phyloP scores from a whole-genome alignment of 225 moss, liverwort and hornwort genomes.

The Antitrichia curtipendula region DNA sequence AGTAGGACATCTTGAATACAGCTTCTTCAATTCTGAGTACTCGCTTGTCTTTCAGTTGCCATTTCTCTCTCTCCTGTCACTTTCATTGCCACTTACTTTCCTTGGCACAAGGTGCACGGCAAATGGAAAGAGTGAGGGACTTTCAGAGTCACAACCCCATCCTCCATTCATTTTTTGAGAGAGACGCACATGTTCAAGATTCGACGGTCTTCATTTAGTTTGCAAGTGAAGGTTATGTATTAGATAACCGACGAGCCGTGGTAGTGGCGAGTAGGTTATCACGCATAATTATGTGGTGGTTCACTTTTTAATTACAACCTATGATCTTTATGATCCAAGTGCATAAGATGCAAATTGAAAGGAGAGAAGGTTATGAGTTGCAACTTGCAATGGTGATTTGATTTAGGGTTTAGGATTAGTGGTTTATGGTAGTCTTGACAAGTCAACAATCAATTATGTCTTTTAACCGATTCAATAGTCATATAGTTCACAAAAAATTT shows the following conservation, averaged over 20 bases:
- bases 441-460: too few species aligned
- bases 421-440: too few species aligned
- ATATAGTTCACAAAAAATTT: neutral
- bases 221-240: neutral
- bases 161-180: neutral
- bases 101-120: neutral
- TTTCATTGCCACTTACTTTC: neutral
- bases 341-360: too few species aligned
- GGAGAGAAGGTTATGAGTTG: too few species aligned
- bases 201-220: neutral
- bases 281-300: too few species aligned
- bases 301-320: too few species aligned
- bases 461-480: neutral
- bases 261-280: too few species aligned
- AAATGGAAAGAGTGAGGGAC: neutral
- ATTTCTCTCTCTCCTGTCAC: too few species aligned
- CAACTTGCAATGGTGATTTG: too few species aligned
- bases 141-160: neutral
- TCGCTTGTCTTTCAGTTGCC: neutral
- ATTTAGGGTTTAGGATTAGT: too few species aligned
- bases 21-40: neutral
- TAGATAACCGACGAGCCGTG: too few species aligned
- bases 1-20: neutral
- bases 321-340: too few species aligned
- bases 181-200: neutral